A percentile compares a stretch with the other conserved stretches of the same genome.
Evolutionary conservation across 352 stramenopile genomes (phyloP).

Genomic region (Sclerospora graminicola): DNA sequence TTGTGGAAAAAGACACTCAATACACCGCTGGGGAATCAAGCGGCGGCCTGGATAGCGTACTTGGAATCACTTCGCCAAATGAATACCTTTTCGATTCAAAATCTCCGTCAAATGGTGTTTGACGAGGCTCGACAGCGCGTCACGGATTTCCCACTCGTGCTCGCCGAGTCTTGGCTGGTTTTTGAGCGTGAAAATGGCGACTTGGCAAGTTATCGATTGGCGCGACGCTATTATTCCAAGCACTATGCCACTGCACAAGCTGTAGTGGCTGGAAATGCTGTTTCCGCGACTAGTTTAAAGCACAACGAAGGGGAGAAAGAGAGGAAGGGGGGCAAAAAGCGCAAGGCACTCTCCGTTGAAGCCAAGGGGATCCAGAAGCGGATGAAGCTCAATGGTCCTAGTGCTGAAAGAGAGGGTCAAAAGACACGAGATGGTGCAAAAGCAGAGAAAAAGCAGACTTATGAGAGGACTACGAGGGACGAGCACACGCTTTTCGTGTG

Average conservation of each 20-base stretch:
- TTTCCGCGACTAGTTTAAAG: background rate
- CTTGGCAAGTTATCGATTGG: slow-evolving; percentile 23
- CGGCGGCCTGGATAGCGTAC: slow-evolving; percentile 34
- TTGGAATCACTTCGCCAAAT: slow-evolving; percentile 29
- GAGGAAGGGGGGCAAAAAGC: slow-evolving; percentile 12
- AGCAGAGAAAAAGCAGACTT: slow-evolving; percentile 21
- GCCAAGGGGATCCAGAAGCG: slow-evolving; percentile 21
- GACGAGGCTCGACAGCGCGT: slow-evolving; percentile 23
- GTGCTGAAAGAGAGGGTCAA: background rate
- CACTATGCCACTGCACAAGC: slow-evolving; percentile 3
- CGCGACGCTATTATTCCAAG: slow-evolving; percentile 21
- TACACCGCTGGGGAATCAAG: slow-evolving; percentile 12
- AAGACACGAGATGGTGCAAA: background rate
- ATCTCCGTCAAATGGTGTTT: slow-evolving; percentile 33
- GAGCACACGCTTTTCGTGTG: slow-evolving; percentile 61
- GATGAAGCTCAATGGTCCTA: slow-evolving; percentile 6
- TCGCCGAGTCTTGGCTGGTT: slow-evolving; percentile 34
- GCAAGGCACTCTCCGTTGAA: slow-evolving; percentile 6
- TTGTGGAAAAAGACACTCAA: slow-evolving; percentile 24
- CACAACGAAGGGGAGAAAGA: slow-evolving; percentile 7
- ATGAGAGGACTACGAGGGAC: slow-evolving; percentile 33
- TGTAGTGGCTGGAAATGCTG: background rate
- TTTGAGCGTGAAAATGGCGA: slow-evolving; percentile 48
- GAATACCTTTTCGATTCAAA: slow-evolving; percentile 8
- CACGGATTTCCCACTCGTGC: slow-evolving; percentile 17